phyloP scores from a whole-genome alignment of 768 basidiomycete species.

The Serendipita sp. region DNA sequence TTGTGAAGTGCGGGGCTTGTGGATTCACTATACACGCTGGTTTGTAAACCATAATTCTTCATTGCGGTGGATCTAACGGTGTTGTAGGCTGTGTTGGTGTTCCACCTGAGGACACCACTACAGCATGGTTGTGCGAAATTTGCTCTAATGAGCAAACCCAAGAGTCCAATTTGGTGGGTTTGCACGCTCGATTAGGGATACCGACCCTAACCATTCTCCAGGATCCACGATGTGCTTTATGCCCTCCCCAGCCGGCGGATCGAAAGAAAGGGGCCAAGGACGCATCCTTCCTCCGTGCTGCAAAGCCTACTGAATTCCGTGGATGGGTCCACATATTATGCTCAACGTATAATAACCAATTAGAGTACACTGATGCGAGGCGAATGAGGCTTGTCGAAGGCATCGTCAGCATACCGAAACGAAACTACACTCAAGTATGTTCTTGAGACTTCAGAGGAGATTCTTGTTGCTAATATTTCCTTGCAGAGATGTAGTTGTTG shows the following conservation, averaged over 20 bases:
- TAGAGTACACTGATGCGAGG: conserved; percentile 61
- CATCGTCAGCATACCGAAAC: conserved; percentile 47
- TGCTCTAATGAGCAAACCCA: conserved; percentile 69
- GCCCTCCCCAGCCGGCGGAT: conserved; percentile 43
- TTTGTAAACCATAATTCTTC: conserved; percentile 19
- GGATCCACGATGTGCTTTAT: conserved; percentile 75
- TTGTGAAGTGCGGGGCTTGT: conserved; percentile 70
- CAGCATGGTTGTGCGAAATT: conserved; percentile 74
- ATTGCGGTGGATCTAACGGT: conserved; percentile 6
- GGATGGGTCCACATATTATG: conserved; percentile 87
- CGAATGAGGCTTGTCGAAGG: conserved; percentile 73
- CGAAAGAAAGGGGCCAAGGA: conserved; percentile 20
- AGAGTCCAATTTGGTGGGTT: conserved; percentile 62
- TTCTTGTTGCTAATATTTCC: neutral
- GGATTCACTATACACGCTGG: conserved; percentile 67
- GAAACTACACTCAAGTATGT: conserved; percentile 29
- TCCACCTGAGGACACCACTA: conserved; percentile 39
- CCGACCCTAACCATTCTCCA: conserved; percentile 17
- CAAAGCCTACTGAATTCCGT: conserved; percentile 84
- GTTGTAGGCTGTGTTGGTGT: conserved; percentile 49
- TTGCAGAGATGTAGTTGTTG: conserved; percentile 62
- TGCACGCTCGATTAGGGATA: conserved; percentile 3
- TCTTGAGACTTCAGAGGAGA: neutral
- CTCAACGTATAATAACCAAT: conserved; percentile 71
- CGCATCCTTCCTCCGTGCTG: conserved; percentile 42